These are phyloP conservation scores for Tremella mesenterica DNA, from an alignment of 768 basidiomycete genomes.

Conservation along the genomic window DNA sequence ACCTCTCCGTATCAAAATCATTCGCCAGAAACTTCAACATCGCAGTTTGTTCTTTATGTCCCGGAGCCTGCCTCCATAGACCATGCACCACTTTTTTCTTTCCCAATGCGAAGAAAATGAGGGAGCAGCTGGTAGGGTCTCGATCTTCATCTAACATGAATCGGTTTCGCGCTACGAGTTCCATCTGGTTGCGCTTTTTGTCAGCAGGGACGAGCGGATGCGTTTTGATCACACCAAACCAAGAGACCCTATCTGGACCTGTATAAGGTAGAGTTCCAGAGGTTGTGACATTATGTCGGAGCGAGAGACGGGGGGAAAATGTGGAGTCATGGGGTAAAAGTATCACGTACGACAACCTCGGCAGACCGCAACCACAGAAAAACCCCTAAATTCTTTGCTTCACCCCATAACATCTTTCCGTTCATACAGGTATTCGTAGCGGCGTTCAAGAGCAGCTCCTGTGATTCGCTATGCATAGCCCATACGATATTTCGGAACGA, in stretches of 20 bases:
- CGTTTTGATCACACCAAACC: no score
- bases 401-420: conserved; percentile 80
- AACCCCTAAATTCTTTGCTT: conserved; percentile 76
- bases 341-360: conserved; percentile 61
- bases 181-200: conserved; percentile 53
- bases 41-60: conserved; percentile 77
- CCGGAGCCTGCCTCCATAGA: conserved; percentile 87
- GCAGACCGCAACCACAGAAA: conserved; percentile 76
- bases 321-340: not conserved
- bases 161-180: conserved; percentile 80
- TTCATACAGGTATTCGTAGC: conserved; percentile 60
- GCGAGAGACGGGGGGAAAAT: no score
- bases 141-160: conserved; percentile 79
- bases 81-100: conserved; percentile 88
- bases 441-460: conserved; percentile 67
- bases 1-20: conserved; percentile 71
- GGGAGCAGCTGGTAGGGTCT: conserved; percentile 78
- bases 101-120: conserved; percentile 90
- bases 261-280: not conserved
- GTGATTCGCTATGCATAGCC: conserved; percentile 93
- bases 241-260: no score
- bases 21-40: conserved; percentile 92
- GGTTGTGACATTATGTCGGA: not conserved
- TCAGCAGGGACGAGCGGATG: not conserved
- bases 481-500: conserved; percentile 78